phyloP scores from a whole-genome alignment of 2,329 filamentous ascomycete species.

The Phaeosphaeriaceae sp. region DNA sequence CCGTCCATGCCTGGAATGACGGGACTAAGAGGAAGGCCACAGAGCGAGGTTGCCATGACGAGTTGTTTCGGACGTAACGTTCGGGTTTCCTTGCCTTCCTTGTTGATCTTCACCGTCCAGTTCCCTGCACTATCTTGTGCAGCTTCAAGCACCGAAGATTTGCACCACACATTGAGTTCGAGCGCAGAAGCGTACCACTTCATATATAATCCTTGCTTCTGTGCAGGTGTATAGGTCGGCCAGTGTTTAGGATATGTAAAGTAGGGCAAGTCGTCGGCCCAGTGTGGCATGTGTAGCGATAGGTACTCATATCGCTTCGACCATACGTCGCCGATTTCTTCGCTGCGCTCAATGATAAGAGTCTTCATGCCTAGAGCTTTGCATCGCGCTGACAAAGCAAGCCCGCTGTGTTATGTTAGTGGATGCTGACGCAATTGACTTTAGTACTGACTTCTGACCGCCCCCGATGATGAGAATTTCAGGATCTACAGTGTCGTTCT shows the following conservation, averaged over 20 bases:
- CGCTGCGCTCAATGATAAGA: conserved; percentile 55
- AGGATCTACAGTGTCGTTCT: too few relatives aligned
- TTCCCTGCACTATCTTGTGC: too few relatives aligned
- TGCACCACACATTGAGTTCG: conserved; percentile 50
- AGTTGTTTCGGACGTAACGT: conserved; percentile 40
- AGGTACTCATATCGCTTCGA: conserved; percentile 55
- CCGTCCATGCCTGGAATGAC: conserved; percentile 36
- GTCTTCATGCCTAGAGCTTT: conserved; percentile 53
- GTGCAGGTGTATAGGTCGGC: conserved; percentile 43
- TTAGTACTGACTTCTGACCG: too few relatives aligned
- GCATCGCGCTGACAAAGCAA: conserved; percentile 54
- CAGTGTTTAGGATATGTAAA: conserved; percentile 41
- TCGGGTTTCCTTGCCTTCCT: conserved; percentile 46
- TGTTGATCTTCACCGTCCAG: too few relatives aligned
- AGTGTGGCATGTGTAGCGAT: conserved; percentile 51
- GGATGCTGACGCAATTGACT: too few relatives aligned
- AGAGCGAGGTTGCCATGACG: conserved; percentile 41
- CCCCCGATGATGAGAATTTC: too few relatives aligned
- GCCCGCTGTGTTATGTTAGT: too few relatives aligned
- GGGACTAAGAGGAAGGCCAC: conserved; percentile 43
- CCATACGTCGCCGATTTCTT: conserved; percentile 57
- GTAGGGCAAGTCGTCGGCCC: conserved; percentile 51
- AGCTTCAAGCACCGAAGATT: too few relatives aligned
- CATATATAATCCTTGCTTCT: conserved; percentile 50
- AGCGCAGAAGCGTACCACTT: conserved; percentile 47